phyloP scores from a whole-genome alignment of 164 flowering plant genomes.

The Kingdonia uniflora region DNA sequence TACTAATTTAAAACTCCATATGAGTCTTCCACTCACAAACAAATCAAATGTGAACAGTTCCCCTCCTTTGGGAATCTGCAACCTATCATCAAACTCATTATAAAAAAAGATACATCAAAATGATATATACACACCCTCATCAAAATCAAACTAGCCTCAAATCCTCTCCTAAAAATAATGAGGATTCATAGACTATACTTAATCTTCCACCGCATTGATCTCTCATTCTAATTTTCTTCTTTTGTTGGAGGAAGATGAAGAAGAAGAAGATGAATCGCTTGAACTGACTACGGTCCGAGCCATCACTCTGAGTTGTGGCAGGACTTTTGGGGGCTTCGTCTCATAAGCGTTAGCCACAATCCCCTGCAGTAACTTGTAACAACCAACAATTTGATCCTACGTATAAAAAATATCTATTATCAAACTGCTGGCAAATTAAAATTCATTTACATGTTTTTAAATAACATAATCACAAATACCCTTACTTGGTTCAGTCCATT shows the following conservation, averaged over 20 bases:
- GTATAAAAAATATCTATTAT: not conserved
- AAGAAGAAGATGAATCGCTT: conserved; percentile 22
- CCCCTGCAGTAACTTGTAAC: conserved; percentile 51
- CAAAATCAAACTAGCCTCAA: conserved; percentile 21
- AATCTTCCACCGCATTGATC: too few relatives aligned
- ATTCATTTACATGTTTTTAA: too few relatives aligned
- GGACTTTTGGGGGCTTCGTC: conserved; percentile 32
- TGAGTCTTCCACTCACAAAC: conserved; percentile 18
- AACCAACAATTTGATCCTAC: conserved; percentile 65
- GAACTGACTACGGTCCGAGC: conserved; percentile 22
- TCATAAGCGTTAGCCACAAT: conserved; percentile 17
- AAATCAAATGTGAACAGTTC: conserved; percentile 22
- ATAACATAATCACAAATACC: not conserved
- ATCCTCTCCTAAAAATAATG: conserved; percentile 33
- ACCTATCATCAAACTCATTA: conserved; percentile 13
- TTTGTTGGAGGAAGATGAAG: conserved; percentile 34
- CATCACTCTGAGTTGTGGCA: conserved; percentile 47
- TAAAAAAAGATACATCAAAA: too few relatives aligned
- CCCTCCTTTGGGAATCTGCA: conserved; percentile 87
- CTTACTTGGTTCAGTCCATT: conserved; percentile 73
- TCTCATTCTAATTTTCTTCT: conserved; percentile 49
- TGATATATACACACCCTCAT: conserved; percentile 18
- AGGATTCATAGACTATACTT: conserved; percentile 14
- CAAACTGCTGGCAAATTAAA: too few relatives aligned
- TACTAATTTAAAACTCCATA: conserved; percentile 23